A percentile compares a stretch with the other conserved stretches of the same genome.
Evolutionary conservation across 345 rosid species (phyloP).

Genomic region (Erucastrum elatum): DNA sequence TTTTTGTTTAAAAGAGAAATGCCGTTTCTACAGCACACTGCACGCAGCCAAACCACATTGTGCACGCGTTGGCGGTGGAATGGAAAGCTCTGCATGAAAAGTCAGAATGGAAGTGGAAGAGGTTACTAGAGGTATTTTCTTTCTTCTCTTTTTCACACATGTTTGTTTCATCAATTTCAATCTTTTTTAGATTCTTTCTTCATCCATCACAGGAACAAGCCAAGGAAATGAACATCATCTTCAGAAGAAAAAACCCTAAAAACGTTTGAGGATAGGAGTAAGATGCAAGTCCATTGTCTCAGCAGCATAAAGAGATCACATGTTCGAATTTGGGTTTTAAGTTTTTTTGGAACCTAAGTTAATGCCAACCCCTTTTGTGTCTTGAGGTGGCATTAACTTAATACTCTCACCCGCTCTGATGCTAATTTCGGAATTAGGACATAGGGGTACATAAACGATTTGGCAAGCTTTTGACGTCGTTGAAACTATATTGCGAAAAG

Average conservation of each 20-base stretch:
- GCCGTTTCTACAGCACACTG: constrained; percentile 34
- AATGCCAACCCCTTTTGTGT: background rate
- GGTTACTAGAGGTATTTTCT: constrained; percentile 21
- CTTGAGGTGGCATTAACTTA: constrained; percentile 21
- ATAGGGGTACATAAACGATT: constrained; percentile 16
- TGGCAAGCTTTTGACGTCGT: background rate
- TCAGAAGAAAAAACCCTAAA: background rate
- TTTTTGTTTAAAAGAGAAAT: constrained; percentile 9
- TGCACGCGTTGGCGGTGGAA: constrained; percentile 19
- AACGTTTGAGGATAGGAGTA: constrained; percentile 1
- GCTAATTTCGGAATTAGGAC: constrained; percentile 8
- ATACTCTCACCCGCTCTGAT: background rate
- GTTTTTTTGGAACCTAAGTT: constrained; percentile 6
- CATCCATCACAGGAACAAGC: constrained; percentile 29
- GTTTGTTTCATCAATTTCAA: background rate
- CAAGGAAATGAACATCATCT: constrained; percentile 16
- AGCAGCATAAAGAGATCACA: constrained; percentile 4
- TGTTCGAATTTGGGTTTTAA: constrained; percentile 1
- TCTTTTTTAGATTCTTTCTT: background rate
- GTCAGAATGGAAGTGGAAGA: constrained; percentile 15
- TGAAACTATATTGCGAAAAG: background rate
- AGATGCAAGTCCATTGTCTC: background rate
- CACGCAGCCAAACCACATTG: constrained; percentile 33
- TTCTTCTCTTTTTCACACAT: constrained; percentile 18
- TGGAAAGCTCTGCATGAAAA: constrained; percentile 25